phyloP scores from a whole-genome alignment of 148 eudicot species.

The Euryodendron excelsum region DNA sequence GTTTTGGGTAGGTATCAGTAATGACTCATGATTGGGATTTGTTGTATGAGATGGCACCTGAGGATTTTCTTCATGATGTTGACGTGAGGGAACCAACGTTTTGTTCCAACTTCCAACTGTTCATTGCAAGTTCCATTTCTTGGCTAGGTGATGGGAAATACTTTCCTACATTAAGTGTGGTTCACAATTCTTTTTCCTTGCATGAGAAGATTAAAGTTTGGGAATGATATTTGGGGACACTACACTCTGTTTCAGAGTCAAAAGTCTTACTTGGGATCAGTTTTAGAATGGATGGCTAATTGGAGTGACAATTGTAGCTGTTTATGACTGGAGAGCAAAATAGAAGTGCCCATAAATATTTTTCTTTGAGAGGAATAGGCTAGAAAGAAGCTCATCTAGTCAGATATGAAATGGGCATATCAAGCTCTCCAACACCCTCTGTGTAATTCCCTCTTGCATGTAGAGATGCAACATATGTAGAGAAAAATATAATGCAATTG shows the following conservation, averaged over 20 bases:
- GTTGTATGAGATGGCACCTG: slow-evolving; percentile 69
- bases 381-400: slow-evolving; percentile 87
- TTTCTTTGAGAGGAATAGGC: slow-evolving; percentile 86
- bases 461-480: too few relatives aligned
- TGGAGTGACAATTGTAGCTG: slow-evolving; percentile 86
- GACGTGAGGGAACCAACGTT: slow-evolving; percentile 50
- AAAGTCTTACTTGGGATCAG: slow-evolving; percentile 49
- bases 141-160: slow-evolving; percentile 98
- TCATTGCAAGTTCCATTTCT: slow-evolving; percentile 50
- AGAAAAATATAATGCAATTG: too few relatives aligned
- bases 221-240: slow-evolving; percentile 82
- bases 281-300: slow-evolving; percentile 90
- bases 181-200: slow-evolving; percentile 35
- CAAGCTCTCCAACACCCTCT: too few relatives aligned
- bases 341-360: slow-evolving; percentile 54
- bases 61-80: slow-evolving; percentile 62
- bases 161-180: slow-evolving; percentile 72
- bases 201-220: slow-evolving; percentile 75
- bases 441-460: too few relatives aligned
- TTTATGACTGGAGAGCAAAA: slow-evolving; percentile 49
- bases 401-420: too few relatives aligned
- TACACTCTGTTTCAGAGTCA: slow-evolving; percentile 81
- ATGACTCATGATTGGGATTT: slow-evolving; percentile 98
- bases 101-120: slow-evolving; percentile 22
- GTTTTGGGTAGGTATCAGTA: slow-evolving; percentile 76